Evolutionary conservation across 495 filamentous ascomycete genomes (phyloP).

Genomic region (Penicillium ochrochloron): DNA sequence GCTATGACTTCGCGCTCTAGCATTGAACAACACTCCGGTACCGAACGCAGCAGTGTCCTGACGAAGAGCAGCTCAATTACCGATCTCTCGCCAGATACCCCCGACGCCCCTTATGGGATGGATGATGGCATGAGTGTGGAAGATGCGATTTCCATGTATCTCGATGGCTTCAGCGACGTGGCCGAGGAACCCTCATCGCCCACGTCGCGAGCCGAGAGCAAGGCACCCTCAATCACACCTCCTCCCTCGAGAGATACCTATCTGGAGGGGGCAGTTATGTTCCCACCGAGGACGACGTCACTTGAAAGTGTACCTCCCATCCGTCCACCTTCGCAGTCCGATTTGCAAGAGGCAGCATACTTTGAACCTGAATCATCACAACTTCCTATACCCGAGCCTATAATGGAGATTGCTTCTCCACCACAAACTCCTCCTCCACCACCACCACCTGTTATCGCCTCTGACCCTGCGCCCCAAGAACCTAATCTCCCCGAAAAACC

Average conservation of each 20-base stretch:
- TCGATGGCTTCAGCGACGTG: slow-evolving; percentile 74
- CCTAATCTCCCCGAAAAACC: slow-evolving; percentile 12
- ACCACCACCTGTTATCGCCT: slow-evolving; percentile 2
- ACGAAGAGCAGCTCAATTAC: slow-evolving; percentile 80
- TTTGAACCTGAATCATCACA: slow-evolving; percentile 11
- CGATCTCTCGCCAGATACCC: slow-evolving; percentile 62
- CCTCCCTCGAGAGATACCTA: slow-evolving; percentile 37
- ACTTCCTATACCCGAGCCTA: slow-evolving; percentile 17
- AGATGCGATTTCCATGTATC: slow-evolving; percentile 93
- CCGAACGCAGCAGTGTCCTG: slow-evolving; percentile 79
- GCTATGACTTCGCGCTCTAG: slow-evolving; percentile 70
- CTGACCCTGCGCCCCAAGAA: slow-evolving; percentile 10
- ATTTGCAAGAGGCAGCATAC: slow-evolving; percentile 6
- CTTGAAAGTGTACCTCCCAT: slow-evolving; percentile 33
- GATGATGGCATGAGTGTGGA: slow-evolving; percentile 84
- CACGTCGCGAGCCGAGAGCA: slow-evolving; percentile 35
- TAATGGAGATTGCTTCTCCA: slow-evolving; percentile 10
- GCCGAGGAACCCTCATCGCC: slow-evolving; percentile 49
- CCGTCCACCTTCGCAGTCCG: slow-evolving; percentile 29
- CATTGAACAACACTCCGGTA: slow-evolving; percentile 67
- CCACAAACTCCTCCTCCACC: slow-evolving; percentile 16
- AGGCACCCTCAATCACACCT: slow-evolving; percentile 38
- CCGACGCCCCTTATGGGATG: slow-evolving; percentile 56
- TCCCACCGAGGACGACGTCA: slow-evolving; percentile 26
- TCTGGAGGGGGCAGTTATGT: slow-evolving; percentile 29